Base-by-base conservation (phyloP, 495 filamentous ascomycete species). In the Achaetomiella virescens region DNA sequence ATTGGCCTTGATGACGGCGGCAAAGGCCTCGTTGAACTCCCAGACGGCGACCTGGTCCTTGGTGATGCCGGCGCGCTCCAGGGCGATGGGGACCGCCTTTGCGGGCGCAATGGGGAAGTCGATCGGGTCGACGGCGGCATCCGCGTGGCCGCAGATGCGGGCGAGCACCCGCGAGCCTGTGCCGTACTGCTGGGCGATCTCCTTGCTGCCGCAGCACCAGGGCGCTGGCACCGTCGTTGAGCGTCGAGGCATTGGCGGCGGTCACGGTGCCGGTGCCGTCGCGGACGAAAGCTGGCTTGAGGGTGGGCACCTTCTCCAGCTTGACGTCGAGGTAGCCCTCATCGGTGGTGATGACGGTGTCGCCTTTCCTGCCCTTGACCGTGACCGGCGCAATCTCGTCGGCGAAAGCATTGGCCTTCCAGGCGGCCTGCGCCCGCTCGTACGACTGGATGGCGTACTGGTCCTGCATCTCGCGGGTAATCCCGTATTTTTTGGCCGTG, bases 1-100 rank as follows among this genome's bases (percentile, higher is more conserved):
- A 61, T 96, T 97, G 9, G 92, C 92, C 70, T 91, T 91, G 71
- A 96, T 95, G 14, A 97, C 92, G 0, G 88, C 92, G 14, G 92
- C 92, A 69, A 98, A 98, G 0, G 93, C 93, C 69, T 98, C 93
- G 70, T 98, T 98, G 72, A 98, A 93, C 70, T 98, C 93, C 91
- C 92, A 97, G 3, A 96, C 73, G 2, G 91, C 84, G 20, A 98
- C 88, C 61, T 98, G 86, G 22, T 93, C 84, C 72, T 89, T 86
- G 45, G 81, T 86, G 58, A 98, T 89, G 8, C 92, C 91, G 2
- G 93, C 93, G 50, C 90, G 81, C 66, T 87, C 81, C 42, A 98
- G 74, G n/a, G 89, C 91, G 62, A 95, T 84, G 2, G 91, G 90
- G 1, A 98, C 91, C 0, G 91, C 93, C 67, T 93, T 88, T 24